A percentile compares a stretch with the other conserved stretches of the same genome.
phyloP scores from a whole-genome alignment of 371 early-diverging fungal species.

The Mucor racemosus region DNA sequence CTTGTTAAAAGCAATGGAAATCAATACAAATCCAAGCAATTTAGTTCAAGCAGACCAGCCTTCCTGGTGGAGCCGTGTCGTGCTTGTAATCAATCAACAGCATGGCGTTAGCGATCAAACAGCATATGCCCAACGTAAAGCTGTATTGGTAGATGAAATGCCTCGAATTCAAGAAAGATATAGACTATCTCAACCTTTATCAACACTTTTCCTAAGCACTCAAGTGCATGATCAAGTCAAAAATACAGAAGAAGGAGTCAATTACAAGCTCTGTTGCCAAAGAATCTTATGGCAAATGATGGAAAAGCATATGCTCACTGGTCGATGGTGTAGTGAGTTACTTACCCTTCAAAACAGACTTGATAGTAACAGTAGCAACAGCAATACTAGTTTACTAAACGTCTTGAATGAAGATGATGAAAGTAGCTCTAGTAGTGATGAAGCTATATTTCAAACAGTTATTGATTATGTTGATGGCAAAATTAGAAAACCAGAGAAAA shows the following conservation, averaged over 20 bases:
- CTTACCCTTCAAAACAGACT: constrained; percentile 6
- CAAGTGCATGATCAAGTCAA: constrained; percentile 4
- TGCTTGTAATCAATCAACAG: constrained; percentile 25
- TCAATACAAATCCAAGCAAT: neutral
- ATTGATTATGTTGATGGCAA: constrained; percentile 25
- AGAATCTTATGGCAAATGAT: constrained; percentile 30
- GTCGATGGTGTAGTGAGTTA: constrained; percentile 22
- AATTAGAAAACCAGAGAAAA: neutral
- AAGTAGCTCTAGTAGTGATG: constrained; percentile 18
- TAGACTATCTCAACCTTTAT: constrained; percentile 14
- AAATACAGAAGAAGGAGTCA: neutral
- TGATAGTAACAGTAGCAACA: neutral
- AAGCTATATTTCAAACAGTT: constrained; percentile 12
- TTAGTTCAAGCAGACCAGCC: neutral
- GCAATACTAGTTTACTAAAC: neutral
- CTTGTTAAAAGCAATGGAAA: constrained; percentile 13
- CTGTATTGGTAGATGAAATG: constrained; percentile 15
- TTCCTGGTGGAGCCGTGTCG: constrained; percentile 28
- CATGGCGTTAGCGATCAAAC: constrained; percentile 10
- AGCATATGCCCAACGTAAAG: constrained; percentile 10
- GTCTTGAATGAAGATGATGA: constrained; percentile 22
- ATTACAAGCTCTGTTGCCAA: constrained; percentile 18
- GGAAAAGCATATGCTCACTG: constrained; percentile 19
- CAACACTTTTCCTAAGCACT: constrained; percentile 21
- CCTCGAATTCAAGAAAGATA: constrained; percentile 24